Conservation (phyloP, 2,329 filamentous ascomycete genomes). For the Coniochaeta sp. region DNA sequence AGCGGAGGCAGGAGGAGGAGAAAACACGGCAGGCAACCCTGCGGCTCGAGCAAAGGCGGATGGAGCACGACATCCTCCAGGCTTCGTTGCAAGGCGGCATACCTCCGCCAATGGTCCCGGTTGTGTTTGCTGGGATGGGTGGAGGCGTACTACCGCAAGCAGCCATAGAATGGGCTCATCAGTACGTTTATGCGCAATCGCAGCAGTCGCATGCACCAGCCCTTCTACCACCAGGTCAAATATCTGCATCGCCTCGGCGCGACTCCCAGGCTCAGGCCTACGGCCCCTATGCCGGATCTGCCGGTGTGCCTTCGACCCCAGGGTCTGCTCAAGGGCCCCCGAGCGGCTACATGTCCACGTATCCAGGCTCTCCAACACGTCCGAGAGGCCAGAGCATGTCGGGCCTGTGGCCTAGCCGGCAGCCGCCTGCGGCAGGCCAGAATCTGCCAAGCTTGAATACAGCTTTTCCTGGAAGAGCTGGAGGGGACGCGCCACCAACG, state of each 20-base stretch:
- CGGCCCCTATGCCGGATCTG: slow-evolving; percentile 31
- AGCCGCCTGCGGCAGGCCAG: slow-evolving; percentile 18
- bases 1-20: slow-evolving; percentile 66
- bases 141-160: slow-evolving; percentile 53
- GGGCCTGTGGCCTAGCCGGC: slow-evolving; percentile 25
- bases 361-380: slow-evolving; percentile 42
- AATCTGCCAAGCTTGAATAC: slow-evolving; percentile 37
- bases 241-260: slow-evolving; percentile 37
- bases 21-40: slow-evolving; percentile 56
- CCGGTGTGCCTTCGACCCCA: slow-evolving; percentile 33
- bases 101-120: slow-evolving; percentile 65
- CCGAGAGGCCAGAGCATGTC: slow-evolving; percentile 42
- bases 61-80: slow-evolving; percentile 65
- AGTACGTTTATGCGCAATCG: slow-evolving; percentile 47
- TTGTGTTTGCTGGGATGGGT: slow-evolving; percentile 67
- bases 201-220: slow-evolving; percentile 43
- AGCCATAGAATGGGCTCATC: slow-evolving; percentile 61
- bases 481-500: slow-evolving; percentile 32
- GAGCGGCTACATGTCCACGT: slow-evolving; percentile 30
- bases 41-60: slow-evolving; percentile 62
- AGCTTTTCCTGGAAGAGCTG: slow-evolving; percentile 27
- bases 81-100: slow-evolving; percentile 63
- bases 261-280: slow-evolving; percentile 39
- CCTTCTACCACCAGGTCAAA: slow-evolving; percentile 34
- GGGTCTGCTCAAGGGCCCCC: slow-evolving; percentile 30